phyloP scores from a whole-genome alignment of 305 asterid genomes.

The Plantago lanceolata region DNA sequence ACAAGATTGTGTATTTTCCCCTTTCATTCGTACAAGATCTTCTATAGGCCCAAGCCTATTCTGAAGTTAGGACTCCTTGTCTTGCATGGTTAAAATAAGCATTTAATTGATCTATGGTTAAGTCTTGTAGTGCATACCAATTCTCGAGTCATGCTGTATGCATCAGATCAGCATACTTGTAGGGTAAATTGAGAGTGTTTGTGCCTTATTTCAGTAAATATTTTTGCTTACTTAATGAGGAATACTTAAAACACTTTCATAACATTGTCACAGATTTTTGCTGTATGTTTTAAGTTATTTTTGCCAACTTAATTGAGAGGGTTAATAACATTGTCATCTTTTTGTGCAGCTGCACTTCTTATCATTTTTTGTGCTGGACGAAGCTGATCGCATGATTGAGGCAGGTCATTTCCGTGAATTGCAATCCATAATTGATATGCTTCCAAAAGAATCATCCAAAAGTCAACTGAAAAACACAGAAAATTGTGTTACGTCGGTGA shows the following conservation, averaged over 20 bases:
- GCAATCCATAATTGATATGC: conserved; percentile 94
- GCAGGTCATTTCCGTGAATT: conserved; percentile 91
- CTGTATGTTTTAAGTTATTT: too few relatives aligned
- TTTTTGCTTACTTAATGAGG: too few relatives aligned
- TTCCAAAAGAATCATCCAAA: conserved; percentile 65
- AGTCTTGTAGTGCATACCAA: not conserved
- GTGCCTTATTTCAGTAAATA: not conserved
- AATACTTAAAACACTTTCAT: too few relatives aligned
- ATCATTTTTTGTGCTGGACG: conserved; percentile 95
- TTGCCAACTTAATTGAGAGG: too few relatives aligned
- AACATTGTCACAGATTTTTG: too few relatives aligned
- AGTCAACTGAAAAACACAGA: conserved; percentile 47
- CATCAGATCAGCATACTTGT: not conserved
- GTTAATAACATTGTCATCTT: conserved; percentile 15
- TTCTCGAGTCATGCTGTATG: not conserved
- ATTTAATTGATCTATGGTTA: not conserved
- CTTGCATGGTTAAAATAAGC: not conserved
- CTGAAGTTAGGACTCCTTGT: not conserved
- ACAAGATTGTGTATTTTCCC: not conserved
- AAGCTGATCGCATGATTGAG: conserved; percentile 99
- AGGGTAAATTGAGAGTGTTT: not conserved
- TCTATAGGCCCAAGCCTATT: too few relatives aligned
- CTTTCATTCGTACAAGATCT: not conserved
- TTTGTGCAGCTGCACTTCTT: conserved; percentile 75
- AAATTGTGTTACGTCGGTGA: conserved; percentile 58